Evolutionary conservation across 768 basidiomycete genomes (phyloP).

Genomic region (Mycena chlorophos): DNA sequence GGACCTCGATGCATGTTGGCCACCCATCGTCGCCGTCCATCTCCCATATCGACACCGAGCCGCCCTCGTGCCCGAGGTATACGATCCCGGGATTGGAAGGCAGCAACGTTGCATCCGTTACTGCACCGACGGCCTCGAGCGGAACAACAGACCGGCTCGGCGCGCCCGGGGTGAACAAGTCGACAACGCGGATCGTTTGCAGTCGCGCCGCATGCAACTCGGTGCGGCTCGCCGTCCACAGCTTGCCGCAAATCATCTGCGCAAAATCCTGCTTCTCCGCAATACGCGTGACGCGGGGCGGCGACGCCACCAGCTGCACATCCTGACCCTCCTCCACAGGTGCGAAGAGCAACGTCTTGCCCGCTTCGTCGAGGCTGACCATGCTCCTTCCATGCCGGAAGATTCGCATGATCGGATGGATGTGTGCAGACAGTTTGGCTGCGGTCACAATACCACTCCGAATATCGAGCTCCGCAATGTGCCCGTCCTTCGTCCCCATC

Average conservation of each 20-base stretch:
- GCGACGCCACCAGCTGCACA: slow-evolving; percentile 46
- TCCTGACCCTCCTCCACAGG: slow-evolving; percentile 44
- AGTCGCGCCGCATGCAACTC: slow-evolving; percentile 53
- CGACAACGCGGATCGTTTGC: slow-evolving; percentile 81
- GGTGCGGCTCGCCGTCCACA: slow-evolving; percentile 78
- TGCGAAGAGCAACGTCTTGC: slow-evolving; percentile 77
- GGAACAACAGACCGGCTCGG: slow-evolving; percentile 57
- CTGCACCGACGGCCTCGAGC: slow-evolving; percentile 73
- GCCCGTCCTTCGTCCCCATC: slow-evolving; percentile 91
- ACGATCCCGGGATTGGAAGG: slow-evolving; percentile 65
- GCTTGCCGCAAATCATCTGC: slow-evolving; percentile 65
- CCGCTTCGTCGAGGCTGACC: slow-evolving; percentile 82
- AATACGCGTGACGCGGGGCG: slow-evolving; percentile 63
- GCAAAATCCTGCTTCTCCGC: slow-evolving; percentile 84
- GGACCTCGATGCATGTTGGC: slow-evolving; percentile 68
- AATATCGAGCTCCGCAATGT: slow-evolving; percentile 80
- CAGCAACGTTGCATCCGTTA: slow-evolving; percentile 78
- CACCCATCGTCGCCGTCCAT: slow-evolving; percentile 52
- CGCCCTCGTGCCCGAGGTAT: slow-evolving; percentile 91
- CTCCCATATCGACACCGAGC: slow-evolving; percentile 83
- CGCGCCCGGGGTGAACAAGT: slow-evolving; percentile 62
- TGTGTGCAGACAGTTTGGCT: slow-evolving; percentile 62
- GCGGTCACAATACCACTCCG: slow-evolving; percentile 56
- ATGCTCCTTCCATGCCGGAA: slow-evolving; percentile 71
- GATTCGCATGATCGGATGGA: slow-evolving; percentile 67